Conservation (phyloP, 805 yeast genomes). For the Wickerhamomyces strasburgensis region DNA sequence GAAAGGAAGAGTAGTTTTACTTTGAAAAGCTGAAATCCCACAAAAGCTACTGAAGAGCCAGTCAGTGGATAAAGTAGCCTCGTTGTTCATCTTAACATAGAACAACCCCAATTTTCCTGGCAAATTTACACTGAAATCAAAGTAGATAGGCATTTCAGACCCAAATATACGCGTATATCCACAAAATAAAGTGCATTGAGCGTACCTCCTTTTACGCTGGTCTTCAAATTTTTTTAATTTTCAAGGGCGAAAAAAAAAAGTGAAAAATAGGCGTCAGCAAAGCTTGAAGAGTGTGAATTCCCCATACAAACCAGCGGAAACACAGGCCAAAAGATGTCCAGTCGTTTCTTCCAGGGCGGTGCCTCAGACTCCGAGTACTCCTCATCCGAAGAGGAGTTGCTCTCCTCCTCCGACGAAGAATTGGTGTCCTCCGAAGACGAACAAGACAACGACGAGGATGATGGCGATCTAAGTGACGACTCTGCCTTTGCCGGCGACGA, state of each 20-base stretch:
- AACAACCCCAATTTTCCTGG: no score
- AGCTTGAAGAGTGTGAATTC: background rate
- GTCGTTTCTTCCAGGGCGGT: slow-evolving; percentile 71
- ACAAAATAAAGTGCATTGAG: no score
- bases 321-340: slow-evolving; percentile 50
- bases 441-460: slow-evolving; percentile 26
- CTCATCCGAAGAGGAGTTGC: slow-evolving; percentile 39
- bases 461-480: slow-evolving; percentile 22
- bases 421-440: slow-evolving; percentile 26
- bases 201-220: slow-evolving; percentile 12
- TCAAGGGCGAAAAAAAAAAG: slow-evolving; percentile 16
- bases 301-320: background rate
- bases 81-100: no score
- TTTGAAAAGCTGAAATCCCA: no score
- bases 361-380: slow-evolving; percentile 40
- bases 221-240: slow-evolving; percentile 12
- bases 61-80: no score
- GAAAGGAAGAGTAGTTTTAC: no score
- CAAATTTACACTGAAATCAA: no score
- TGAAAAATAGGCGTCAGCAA: slow-evolving; percentile 11
- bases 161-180: slow-evolving; percentile 12
- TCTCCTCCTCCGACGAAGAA: slow-evolving; percentile 37
- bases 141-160: slow-evolving; percentile 7
- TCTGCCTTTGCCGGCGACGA: slow-evolving; percentile 34
- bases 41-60: no score